Percentiles rank a stretch among this genome's conserved stretches.
Evolutionary conservation across 371 early-diverging fungal genomes (phyloP).

Genomic region (Circinella minor): DNA sequence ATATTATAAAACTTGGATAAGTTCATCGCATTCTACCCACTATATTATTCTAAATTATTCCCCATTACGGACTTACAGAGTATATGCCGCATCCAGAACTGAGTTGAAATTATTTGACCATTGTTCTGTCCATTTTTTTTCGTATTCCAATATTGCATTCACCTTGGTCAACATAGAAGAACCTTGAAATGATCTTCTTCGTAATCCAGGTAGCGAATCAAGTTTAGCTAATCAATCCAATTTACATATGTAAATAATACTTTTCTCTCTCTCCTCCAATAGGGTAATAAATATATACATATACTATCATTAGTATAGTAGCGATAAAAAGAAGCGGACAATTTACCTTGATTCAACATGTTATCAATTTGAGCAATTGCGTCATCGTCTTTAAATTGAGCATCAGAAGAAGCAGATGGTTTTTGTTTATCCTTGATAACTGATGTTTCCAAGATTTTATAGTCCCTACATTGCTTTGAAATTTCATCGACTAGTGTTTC

Average conservation of each 20-base stretch:
- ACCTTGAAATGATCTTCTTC: slow-evolving; percentile 10
- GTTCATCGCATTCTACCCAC: background rate
- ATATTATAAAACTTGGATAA: background rate
- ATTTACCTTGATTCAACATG: slow-evolving; percentile 2
- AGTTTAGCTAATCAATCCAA: background rate
- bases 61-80: slow-evolving; percentile 2
- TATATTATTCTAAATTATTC: background rate
- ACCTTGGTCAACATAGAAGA: slow-evolving; percentile 15
- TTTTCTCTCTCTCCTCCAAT: background rate
- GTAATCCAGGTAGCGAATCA: slow-evolving; percentile 3
- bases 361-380: slow-evolving; percentile 6
- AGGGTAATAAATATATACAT: background rate
- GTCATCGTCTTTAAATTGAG: background rate
- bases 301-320: background rate
- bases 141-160: slow-evolving; percentile 10
- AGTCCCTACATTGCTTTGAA: background rate
- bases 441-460: background rate
- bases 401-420: background rate
- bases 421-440: background rate
- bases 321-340: background rate
- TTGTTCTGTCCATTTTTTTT: slow-evolving; percentile 10
- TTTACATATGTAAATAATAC: background rate
- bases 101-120: slow-evolving; percentile 13
- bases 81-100: slow-evolving; percentile 11
- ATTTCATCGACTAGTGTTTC: background rate